Percentiles rank a stretch among this genome's conserved stretches.
phyloP scores from a whole-genome alignment of 2,329 filamentous ascomycete genomes.

The Pseudogymnoascus sp. region DNA sequence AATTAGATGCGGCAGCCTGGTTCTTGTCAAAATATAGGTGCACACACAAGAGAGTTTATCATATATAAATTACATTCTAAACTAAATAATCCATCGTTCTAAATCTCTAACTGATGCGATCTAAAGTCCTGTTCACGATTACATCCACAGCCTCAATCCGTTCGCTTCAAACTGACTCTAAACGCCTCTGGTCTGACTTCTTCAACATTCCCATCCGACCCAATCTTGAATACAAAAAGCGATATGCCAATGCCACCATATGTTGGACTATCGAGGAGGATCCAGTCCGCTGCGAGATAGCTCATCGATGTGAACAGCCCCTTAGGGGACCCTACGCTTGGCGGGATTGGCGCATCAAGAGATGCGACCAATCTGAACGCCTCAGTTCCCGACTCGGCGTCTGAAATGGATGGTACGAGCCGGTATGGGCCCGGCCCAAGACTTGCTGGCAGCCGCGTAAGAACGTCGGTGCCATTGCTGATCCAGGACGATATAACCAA shows the following conservation, averaged over 20 bases:
- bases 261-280: not conserved
- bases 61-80: not conserved
- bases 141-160: not conserved
- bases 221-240: not conserved
- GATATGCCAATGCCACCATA: slow-evolving; percentile 2
- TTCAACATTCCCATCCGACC: not conserved
- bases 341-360: not conserved
- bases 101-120: not conserved
- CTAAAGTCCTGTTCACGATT: not conserved
- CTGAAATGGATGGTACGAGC: not conserved
- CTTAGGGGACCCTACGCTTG: not conserved
- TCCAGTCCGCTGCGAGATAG: not conserved
- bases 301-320: not conserved
- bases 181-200: not conserved
- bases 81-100: not conserved
- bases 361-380: not conserved
- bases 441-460: slow-evolving; percentile 12
- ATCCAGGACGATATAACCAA: slow-evolving; percentile 27
- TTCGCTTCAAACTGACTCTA: not conserved
- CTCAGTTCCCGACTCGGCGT: not conserved
- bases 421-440: not conserved
- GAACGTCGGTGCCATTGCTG: slow-evolving; percentile 28
- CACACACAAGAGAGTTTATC: not conserved
- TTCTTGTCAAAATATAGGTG: not conserved
- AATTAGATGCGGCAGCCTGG: too few species aligned